Evolutionary conservation across 2,329 filamentous ascomycete genomes (phyloP).

Genomic region (Cytospora piceae): DNA sequence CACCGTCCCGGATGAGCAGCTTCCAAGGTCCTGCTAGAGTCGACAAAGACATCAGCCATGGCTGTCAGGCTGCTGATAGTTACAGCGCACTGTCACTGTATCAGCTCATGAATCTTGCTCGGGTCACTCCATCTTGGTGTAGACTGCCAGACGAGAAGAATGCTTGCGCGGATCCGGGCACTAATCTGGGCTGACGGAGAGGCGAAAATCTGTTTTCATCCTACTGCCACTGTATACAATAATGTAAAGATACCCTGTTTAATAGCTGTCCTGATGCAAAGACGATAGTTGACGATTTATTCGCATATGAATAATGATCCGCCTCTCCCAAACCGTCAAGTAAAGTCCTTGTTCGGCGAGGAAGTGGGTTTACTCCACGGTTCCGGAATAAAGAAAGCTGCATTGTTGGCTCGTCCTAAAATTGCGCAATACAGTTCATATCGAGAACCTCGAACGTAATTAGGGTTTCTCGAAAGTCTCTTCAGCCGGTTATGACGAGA

Average conservation of each 20-base stretch:
- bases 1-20: conserved; percentile 10
- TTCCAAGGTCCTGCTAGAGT: not conserved
- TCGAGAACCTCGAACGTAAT: no score
- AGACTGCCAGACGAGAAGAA: not conserved
- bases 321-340: no score
- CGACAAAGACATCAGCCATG: not conserved
- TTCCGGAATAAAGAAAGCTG: not conserved
- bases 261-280: not conserved
- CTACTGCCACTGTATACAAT: not conserved
- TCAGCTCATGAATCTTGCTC: no score
- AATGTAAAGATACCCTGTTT: conserved; percentile 2
- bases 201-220: not conserved
- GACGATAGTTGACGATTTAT: not conserved
- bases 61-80: not conserved
- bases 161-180: not conserved
- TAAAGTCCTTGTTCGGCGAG: not conserved
- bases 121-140: no score
- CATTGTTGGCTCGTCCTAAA: not conserved
- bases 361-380: not conserved
- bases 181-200: not conserved
- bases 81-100: not conserved
- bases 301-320: not conserved
- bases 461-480: no score
- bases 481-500: no score
- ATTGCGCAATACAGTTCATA: no score